Conservation (phyloP, 129 eudicot genomes). For the Escallonia rubra region DNA sequence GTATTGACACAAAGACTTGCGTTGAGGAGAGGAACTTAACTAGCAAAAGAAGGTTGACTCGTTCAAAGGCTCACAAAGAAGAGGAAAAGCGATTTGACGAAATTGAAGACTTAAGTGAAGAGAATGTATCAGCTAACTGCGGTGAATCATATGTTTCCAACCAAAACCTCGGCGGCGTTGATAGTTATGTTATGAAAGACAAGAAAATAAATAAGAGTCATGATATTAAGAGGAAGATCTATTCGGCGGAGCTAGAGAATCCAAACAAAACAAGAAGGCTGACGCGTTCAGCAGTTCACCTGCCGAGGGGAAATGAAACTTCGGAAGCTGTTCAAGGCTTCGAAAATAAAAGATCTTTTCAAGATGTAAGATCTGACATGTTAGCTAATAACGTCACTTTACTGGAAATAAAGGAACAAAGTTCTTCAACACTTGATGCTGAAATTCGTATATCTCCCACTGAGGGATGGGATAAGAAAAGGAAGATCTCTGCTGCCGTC, state of each 20-base stretch:
- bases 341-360: conserved; percentile 4
- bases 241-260: conserved; percentile 1
- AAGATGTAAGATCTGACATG: background rate
- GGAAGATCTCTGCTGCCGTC: conserved; percentile 11
- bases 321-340: conserved; percentile 12
- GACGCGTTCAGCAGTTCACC: conserved; percentile 36
- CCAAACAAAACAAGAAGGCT: conserved; percentile 16
- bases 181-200: conserved; percentile 5
- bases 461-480: conserved; percentile 16
- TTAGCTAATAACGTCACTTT: background rate
- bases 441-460: conserved; percentile 4
- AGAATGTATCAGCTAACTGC: background rate
- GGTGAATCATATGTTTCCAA: background rate
- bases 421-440: background rate
- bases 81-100: conserved; percentile 10
- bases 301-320: conserved; percentile 17
- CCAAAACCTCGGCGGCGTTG: background rate
- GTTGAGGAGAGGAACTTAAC: conserved; percentile 15
- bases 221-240: background rate
- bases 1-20: conserved; percentile 7
- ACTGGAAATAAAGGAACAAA: background rate
- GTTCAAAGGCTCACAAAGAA: conserved; percentile 15
- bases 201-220: background rate
- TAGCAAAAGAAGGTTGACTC: conserved; percentile 35
- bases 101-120: background rate